Base-by-base conservation (phyloP, 768 basidiomycete genomes). In the Melanogaster broomeanus region DNA sequence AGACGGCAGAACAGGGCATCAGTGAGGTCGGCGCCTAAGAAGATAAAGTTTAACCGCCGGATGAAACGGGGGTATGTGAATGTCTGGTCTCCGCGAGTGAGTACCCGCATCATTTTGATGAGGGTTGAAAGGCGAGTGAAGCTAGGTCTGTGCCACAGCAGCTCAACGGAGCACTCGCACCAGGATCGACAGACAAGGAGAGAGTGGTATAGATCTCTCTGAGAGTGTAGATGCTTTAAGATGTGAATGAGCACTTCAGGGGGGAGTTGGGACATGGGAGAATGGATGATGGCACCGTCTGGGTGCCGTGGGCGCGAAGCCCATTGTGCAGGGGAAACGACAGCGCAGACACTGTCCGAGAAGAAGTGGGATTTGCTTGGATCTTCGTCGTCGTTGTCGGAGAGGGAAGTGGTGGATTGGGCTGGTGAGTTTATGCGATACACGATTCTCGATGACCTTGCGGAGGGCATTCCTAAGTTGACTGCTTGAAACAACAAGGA, bases 141-240 rank as follows among this genome's bases (percentile, higher is more conserved):
- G 47, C 77, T 76, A 18, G 95, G 95, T 62, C 90, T 88, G 69
- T 93, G 88, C 95, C 95, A 99, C 21, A 98, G 78, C 19, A 98
- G 80, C 69, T 98, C 92, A 38, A 95, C 93, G 27, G 93, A 85
- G 70, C 93, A 97, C 65, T 95, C 88, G 77, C 93, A 98, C 94
- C 96, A 99, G 24, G 84, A 79, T 51, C 91, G 85, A 18, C 86
- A 93, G 24, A 98, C 94, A 50, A 87, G 83, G 53, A 95, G 78
- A 35, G 83, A 79, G 57, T 77, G 75, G 56, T 87, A 82, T 42
- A 98, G 79, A 68, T 96, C 90, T 52, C 79, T 77, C 27, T 86
- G 74, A 0, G 82, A 77, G 58, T 87, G 82, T 12, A 99, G 77
- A 60, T 93, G 83, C 58, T 87, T 90, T 59, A 99, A 80, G 63